Conservation (phyloP, 202 grass and related monocot species). For the Carex arenaria region DNA sequence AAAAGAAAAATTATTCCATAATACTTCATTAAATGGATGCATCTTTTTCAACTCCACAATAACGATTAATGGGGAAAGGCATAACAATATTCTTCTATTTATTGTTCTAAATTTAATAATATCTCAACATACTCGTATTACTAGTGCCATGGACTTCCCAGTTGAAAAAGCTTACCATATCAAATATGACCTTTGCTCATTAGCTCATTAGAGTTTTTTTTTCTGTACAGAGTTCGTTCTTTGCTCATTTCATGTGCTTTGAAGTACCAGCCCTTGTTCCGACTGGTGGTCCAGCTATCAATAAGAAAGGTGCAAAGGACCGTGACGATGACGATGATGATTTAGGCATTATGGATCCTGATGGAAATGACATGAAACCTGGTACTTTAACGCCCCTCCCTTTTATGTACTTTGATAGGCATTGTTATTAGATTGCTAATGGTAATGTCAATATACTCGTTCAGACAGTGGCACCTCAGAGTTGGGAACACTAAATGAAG, state of each 20-base stretch:
- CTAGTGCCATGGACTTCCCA: neutral
- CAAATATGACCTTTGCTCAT: neutral
- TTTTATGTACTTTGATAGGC: neutral
- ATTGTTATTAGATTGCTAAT: neutral
- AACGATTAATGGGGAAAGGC: neutral
- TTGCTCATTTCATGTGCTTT: slow-evolving; percentile 99
- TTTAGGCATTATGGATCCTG: slow-evolving; percentile 70
- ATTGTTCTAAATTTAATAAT: neutral
- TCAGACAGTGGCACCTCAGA: slow-evolving; percentile 63
- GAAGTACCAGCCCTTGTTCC: slow-evolving; percentile 96
- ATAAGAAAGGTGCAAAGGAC: slow-evolving; percentile 50
- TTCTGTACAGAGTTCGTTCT: slow-evolving; percentile 86
- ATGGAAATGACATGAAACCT: slow-evolving; percentile 83
- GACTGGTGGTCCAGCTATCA: slow-evolving; percentile 50
- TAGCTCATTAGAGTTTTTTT: slow-evolving; percentile 19
- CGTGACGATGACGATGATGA: slow-evolving; percentile 61
- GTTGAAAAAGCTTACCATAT: neutral
- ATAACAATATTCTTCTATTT: neutral
- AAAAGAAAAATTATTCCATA: neutral
- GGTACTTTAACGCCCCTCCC: slow-evolving; percentile 28
- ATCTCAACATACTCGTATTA: slow-evolving; percentile 18
- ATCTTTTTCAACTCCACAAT: neutral
- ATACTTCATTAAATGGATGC: neutral
- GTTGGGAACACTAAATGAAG: slow-evolving; percentile 81
- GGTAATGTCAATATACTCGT: slow-evolving; percentile 13